phyloP scores from a whole-genome alignment of 148 eudicot genomes.

The Nepenthes gracilis region DNA sequence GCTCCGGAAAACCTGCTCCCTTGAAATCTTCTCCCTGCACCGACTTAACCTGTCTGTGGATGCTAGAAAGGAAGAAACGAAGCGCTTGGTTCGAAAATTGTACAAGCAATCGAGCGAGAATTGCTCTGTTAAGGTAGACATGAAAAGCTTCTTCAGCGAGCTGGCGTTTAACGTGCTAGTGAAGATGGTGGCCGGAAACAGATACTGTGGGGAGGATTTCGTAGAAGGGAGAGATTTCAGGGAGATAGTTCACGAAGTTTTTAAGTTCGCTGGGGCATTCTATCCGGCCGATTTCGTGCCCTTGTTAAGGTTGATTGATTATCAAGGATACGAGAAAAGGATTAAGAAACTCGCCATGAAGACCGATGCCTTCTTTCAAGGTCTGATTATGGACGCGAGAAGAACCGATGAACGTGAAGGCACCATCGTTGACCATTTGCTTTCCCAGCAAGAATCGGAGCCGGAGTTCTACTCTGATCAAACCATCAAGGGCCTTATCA shows the following conservation, averaged over 20 bases:
- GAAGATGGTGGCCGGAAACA: constrained; percentile 16
- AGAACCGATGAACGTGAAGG: neutral
- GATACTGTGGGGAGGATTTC: neutral
- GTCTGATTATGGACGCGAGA: constrained; percentile 9
- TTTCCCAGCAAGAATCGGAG: constrained; percentile 9
- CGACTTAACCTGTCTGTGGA: constrained; percentile 7
- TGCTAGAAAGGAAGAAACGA: constrained; percentile 7
- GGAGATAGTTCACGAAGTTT: constrained; percentile 5
- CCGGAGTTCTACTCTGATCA: constrained; percentile 11
- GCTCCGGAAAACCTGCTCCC: constrained; percentile 10
- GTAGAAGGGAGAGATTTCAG: constrained; percentile 3
- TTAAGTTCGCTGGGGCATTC: constrained; percentile 3
- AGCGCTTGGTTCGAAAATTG: constrained; percentile 1
- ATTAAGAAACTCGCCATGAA: neutral
- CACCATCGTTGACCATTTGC: constrained; percentile 10
- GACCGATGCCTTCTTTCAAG: constrained; percentile 7
- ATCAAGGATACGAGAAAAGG: constrained; percentile 4
- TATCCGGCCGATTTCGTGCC: constrained; percentile 20
- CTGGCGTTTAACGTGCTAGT: constrained; percentile 11
- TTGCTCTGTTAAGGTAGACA: neutral
- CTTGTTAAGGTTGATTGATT: constrained; percentile 9
- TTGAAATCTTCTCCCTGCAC: constrained; percentile 7
- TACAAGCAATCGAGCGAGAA: neutral
- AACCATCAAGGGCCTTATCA: constrained; percentile 10
- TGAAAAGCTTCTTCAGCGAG: constrained; percentile 10